Conservation (phyloP, 1,284 basidiomycete species). For the Papiliotrema terrestris region DNA sequence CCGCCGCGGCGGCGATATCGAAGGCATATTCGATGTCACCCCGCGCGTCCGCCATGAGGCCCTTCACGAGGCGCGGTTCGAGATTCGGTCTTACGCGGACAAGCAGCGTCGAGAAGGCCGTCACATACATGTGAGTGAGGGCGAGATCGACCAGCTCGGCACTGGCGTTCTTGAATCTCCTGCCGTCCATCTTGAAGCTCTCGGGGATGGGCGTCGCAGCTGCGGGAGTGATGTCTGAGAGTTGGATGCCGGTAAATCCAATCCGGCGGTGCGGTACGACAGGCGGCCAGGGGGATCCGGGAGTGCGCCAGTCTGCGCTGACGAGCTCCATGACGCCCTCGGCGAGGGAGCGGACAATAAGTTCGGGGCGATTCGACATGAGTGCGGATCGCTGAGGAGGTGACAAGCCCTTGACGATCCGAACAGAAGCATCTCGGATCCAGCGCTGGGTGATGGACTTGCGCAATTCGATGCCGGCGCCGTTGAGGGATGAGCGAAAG, state of each 20-base stretch:
- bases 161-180: slow-evolving; percentile 60
- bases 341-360: slow-evolving; percentile 54
- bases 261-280: slow-evolving; percentile 29
- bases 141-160: slow-evolving; percentile 72
- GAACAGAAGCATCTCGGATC: slow-evolving; percentile 35
- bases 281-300: slow-evolving; percentile 44
- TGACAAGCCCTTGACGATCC: slow-evolving; percentile 21
- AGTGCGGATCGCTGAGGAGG: slow-evolving; percentile 26
- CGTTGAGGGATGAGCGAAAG: slow-evolving; percentile 53
- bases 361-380: slow-evolving; percentile 23
- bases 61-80: too few species aligned
- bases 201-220: slow-evolving; percentile 60
- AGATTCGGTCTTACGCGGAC: too few species aligned
- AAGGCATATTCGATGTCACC: background rate
- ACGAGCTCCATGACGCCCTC: slow-evolving; percentile 68
- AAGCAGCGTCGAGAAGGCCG: background rate
- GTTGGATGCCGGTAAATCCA: slow-evolving; percentile 25
- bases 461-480: slow-evolving; percentile 15
- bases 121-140: slow-evolving; percentile 66
- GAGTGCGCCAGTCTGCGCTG: slow-evolving; percentile 49
- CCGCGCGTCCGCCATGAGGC: background rate
- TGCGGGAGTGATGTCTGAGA: slow-evolving; percentile 48
- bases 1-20: background rate
- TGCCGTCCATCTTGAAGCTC: slow-evolving; percentile 76
- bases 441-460: slow-evolving; percentile 32